Evolutionary conservation across 495 filamentous ascomycete genomes (phyloP), one percentile per base, ranked within the genome.

Genomic region (Annulohypoxylon moriforme): DNA sequence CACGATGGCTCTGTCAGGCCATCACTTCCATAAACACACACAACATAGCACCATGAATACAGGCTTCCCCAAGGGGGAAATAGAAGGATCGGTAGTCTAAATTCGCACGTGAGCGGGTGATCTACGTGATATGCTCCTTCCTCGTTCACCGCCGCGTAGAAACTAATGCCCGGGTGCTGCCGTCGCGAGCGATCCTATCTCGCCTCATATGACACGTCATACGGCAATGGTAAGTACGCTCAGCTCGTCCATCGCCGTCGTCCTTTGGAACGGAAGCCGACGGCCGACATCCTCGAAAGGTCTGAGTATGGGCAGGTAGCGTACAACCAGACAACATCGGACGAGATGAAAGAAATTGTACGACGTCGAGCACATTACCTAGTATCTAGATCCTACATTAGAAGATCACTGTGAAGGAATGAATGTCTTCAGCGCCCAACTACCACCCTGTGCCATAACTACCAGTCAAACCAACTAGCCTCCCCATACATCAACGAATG

Each of bases 401-500:
- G 36, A 40, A 40, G 36, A 29, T 29, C 6, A 2, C 27, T 29
- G 6, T 29, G 27, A 3, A 29, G 27, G 27, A 29, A 29, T 14
- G 11, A 4, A 40, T 40, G 36, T 40, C 14, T 47, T 22, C 16
- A 16, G 36, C 36, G 36, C 36, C 36, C 46, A 24, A 50, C 46
- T 25, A 29, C 24, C 4, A 27, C 24, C 24, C 47, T 29, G 24
- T 52, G 47, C 13, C 24, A n/a, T 29, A 29, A 29, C 27, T 6
- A 29, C 27, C 27, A 3, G 6, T 40, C 38, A 18, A 33, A 61
- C 5, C 31, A 33, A 33, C 47, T 10, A 53, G 13, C 46, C 18
- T 40, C 36, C 27, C 46, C 55, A 61, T 13, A 40, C 8, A 38
- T 61, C 38, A 24, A 73, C 72, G 75, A 86, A 85, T 13, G 60